These are phyloP conservation scores for Penicillium goetzii DNA, from an alignment of 495 filamentous ascomycete genomes.

Conservation along the genomic window DNA sequence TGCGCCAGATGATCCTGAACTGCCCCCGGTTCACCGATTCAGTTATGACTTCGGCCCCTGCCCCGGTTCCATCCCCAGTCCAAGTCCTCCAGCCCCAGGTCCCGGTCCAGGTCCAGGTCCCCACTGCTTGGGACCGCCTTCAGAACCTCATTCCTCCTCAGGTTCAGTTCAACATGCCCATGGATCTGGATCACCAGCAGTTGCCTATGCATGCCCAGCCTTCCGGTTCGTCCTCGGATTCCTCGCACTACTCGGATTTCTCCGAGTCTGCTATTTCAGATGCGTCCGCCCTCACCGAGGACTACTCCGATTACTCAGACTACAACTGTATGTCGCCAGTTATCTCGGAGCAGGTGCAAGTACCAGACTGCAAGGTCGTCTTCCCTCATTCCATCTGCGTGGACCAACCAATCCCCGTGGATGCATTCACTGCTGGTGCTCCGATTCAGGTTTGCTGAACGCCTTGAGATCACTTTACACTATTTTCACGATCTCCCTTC, in stretches of 20 bases:
- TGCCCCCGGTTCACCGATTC: slow-evolving; percentile 75
- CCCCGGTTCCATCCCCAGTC: background rate
- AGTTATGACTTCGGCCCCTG: slow-evolving; percentile 25
- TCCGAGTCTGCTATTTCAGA: slow-evolving; percentile 49
- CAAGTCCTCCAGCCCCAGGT: background rate
- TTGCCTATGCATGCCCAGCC: slow-evolving; percentile 40
- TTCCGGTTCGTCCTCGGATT: slow-evolving; percentile 46
- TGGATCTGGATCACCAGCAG: slow-evolving; percentile 23
- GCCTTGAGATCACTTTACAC: background rate
- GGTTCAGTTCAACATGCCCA: slow-evolving; percentile 32
- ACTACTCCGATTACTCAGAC: slow-evolving; percentile 46
- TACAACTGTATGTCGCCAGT: slow-evolving; percentile 47
- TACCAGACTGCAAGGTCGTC: slow-evolving; percentile 40
- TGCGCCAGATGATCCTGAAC: slow-evolving; percentile 73
- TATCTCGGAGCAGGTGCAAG: slow-evolving; percentile 37
- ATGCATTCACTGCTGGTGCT: slow-evolving; percentile 27
- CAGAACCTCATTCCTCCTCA: slow-evolving; percentile 36
- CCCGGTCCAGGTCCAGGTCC: background rate
- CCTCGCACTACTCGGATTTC: slow-evolving; percentile 47
- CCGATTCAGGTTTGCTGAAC: slow-evolving; percentile 36
- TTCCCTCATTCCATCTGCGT: slow-evolving; percentile 35
- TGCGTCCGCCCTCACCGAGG: slow-evolving; percentile 48
- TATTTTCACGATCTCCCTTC: slow-evolving; percentile 7
- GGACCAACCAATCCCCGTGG: slow-evolving; percentile 32
- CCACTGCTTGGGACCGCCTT: slow-evolving; percentile 19